Percentiles rank a stretch among this genome's conserved stretches.
Conservation (phyloP, 306 rosid genomes). For the Glycine tomentella region DNA sequence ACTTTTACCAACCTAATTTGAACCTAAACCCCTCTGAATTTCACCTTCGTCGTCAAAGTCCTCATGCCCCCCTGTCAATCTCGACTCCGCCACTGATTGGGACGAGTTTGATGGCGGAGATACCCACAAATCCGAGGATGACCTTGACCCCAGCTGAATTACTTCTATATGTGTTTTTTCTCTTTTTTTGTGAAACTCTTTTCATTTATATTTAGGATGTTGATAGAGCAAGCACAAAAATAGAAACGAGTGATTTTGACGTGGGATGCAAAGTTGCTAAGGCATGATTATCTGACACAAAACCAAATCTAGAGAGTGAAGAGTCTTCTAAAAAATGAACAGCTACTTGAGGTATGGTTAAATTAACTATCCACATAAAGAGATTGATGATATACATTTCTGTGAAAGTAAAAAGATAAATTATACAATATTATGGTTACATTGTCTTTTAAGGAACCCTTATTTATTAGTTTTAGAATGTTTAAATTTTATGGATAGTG, state of each 20-base stretch:
- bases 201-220: slow-evolving; percentile 58
- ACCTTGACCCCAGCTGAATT: slow-evolving; percentile 37
- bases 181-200: slow-evolving; percentile 3
- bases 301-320: slow-evolving; percentile 83
- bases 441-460: slow-evolving; percentile 4
- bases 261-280: slow-evolving; percentile 81
- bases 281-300: slow-evolving; percentile 69
- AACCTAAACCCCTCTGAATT: no score
- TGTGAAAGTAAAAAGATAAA: background rate
- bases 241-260: slow-evolving; percentile 87
- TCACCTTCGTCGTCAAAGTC: no score
- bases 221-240: slow-evolving; percentile 77
- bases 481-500: slow-evolving; percentile 14
- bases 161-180: slow-evolving; percentile 6
- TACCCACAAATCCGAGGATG: no score
- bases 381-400: slow-evolving; percentile 35
- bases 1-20: no score
- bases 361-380: slow-evolving; percentile 1
- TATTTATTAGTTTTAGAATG: slow-evolving; percentile 23
- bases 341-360: slow-evolving; percentile 78
- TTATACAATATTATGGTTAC: background rate
- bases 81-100: no score
- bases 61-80: no score
- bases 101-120: no score
- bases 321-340: slow-evolving; percentile 90